A percentile compares a stretch with the other conserved stretches of the same genome.
Evolutionary conservation across 495 filamentous ascomycete species (phyloP).

Genomic region (Tuber microsphaerosporum): DNA sequence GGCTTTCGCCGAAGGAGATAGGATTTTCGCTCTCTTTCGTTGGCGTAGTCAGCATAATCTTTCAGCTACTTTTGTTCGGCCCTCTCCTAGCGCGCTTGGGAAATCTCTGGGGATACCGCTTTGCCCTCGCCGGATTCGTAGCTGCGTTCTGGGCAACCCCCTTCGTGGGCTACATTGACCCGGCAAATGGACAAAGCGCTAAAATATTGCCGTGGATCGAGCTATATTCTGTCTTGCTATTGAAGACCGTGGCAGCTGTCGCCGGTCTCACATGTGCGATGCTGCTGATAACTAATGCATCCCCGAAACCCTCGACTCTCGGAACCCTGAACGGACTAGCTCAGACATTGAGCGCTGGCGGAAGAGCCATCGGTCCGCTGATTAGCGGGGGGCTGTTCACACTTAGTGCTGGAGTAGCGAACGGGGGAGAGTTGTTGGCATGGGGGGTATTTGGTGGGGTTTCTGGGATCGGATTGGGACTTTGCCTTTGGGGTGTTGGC

Average conservation of each 20-base stretch:
- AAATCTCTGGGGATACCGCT: constrained; percentile 74
- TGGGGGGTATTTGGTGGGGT: constrained; percentile 79
- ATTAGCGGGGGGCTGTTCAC: constrained; percentile 79
- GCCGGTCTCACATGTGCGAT: constrained; percentile 84
- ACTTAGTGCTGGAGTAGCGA: constrained; percentile 57
- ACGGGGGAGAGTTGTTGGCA: constrained; percentile 75
- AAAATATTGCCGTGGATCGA: constrained; percentile 66
- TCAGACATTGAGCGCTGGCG: constrained; percentile 86
- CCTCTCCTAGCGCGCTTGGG: constrained; percentile 72
- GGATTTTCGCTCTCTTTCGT: constrained; percentile 81
- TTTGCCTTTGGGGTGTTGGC: constrained; percentile 62
- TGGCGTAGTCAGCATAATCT: constrained; percentile 73
- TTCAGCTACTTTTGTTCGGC: constrained; percentile 79
- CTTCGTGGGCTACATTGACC: constrained; percentile 71
- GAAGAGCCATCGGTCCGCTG: constrained; percentile 81
- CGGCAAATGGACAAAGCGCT: constrained; percentile 43
- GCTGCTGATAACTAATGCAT: constrained; percentile 86
- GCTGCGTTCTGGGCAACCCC: constrained; percentile 81
- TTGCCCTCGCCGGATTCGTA: constrained; percentile 72
- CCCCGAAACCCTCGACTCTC: constrained; percentile 74
- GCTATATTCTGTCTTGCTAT: constrained; percentile 66
- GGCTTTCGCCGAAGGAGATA: constrained; percentile 68
- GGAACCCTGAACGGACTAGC: constrained; percentile 90
- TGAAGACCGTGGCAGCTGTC: constrained; percentile 84
- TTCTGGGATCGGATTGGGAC: constrained; percentile 64